These are phyloP conservation scores for Tympanopsis confertula DNA, from an alignment of 2,329 filamentous ascomycete genomes.

Conservation along the genomic window DNA sequence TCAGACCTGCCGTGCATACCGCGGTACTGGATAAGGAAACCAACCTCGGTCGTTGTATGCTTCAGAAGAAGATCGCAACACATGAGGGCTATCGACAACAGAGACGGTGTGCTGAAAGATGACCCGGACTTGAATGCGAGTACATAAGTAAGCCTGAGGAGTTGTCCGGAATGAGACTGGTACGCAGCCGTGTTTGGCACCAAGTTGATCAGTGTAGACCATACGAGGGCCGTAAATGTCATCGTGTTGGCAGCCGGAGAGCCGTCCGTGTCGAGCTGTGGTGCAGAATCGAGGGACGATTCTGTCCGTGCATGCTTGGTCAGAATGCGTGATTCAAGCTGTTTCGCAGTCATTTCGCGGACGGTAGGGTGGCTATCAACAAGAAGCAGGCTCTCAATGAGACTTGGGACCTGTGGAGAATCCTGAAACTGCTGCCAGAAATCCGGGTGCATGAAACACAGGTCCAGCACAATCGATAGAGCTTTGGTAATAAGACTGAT, in stretches of 20 bases:
- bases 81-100: slow-evolving; percentile 11
- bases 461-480: not conserved
- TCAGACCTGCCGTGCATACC: slow-evolving; percentile 3
- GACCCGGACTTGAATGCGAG: not conserved
- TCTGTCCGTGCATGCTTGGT: too few relatives aligned
- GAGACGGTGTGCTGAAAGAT: slow-evolving; percentile 8
- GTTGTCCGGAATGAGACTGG: slow-evolving; percentile 3
- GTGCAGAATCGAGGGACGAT: not conserved
- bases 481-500: not conserved
- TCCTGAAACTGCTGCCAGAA: not conserved
- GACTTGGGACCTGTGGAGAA: not conserved
- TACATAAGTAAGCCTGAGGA: not conserved
- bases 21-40: too few relatives aligned
- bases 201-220: not conserved
- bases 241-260: not conserved
- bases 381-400: not conserved
- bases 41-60: slow-evolving; percentile 29
- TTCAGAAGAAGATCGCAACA: slow-evolving; percentile 21
- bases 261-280: not conserved
- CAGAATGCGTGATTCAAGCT: not conserved
- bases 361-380: not conserved
- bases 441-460: not conserved
- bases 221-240: not conserved
- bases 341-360: not conserved
- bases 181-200: slow-evolving; percentile 9